phyloP scores from a whole-genome alignment of 2,329 filamentous ascomycete species.

The Penicillium corylophilum region DNA sequence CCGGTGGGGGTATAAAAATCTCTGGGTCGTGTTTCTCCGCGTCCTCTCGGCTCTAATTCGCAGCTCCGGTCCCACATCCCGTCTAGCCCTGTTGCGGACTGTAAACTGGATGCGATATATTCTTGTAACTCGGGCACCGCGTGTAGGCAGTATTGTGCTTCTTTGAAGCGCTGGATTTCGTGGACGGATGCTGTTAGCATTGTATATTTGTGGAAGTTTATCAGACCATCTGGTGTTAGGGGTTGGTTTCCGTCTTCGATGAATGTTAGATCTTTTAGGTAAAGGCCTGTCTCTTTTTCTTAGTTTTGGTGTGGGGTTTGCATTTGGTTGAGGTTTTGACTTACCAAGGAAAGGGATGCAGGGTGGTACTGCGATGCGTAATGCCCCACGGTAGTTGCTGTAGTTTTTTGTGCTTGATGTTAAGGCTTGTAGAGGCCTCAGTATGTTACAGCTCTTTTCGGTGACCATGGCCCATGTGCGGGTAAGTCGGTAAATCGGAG shows the following conservation, averaged over 20 bases:
- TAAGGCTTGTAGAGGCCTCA: too few relatives aligned
- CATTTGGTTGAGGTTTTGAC: too few relatives aligned
- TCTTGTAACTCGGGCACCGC: conserved; percentile 86
- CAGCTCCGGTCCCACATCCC: conserved; percentile 97
- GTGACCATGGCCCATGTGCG: too few relatives aligned
- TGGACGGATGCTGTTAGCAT: conserved; percentile 24
- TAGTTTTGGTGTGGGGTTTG: too few relatives aligned
- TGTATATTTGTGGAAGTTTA: conserved; percentile 44
- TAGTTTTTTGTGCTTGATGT: too few relatives aligned
- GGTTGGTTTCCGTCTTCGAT: conserved; percentile 95
- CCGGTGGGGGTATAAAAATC: conserved; percentile 13
- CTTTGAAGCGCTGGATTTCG: conserved; percentile 84
- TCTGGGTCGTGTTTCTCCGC: too few relatives aligned
- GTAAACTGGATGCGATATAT: conserved; percentile 75
- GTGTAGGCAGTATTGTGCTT: conserved; percentile 81
- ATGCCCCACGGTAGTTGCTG: too few relatives aligned
- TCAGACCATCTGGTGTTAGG: conserved; percentile 86
- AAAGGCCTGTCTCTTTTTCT: conserved; percentile 84
- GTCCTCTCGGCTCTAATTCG: conserved; percentile 80
- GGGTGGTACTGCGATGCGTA: too few relatives aligned
- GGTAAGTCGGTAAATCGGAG: conserved; percentile 85
- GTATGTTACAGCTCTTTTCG: too few relatives aligned
- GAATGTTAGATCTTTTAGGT: conserved; percentile 90
- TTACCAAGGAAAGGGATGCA: too few relatives aligned
- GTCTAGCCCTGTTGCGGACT: conserved; percentile 84